Base-by-base conservation (phyloP, 257 asterid genomes). In the Penstemon barbatus region DNA sequence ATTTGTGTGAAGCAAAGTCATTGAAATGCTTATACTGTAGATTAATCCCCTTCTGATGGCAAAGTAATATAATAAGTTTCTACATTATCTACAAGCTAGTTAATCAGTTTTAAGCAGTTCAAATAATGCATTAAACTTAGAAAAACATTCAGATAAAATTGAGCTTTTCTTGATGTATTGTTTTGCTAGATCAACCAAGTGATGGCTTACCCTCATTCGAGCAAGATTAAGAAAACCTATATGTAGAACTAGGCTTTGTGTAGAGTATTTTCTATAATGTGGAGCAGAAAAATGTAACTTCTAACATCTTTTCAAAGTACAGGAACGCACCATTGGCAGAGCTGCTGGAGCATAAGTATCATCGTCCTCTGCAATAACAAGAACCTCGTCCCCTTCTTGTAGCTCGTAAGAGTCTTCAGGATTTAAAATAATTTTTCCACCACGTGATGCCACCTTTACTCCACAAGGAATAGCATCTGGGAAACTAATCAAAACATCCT, bases 391-490 rank as follows among this genome's bases (percentile, higher is more conserved):
- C 75, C 92, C 95, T 80, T 83, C 92, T 84, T 90, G 96, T 72
- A 90, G 73, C 73, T 83, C 85, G 78, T 86, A 90, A 50, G 87
- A 83, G 71, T 88, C 96, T 52, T 86, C 96, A 3, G 96, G 97
- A 81, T 90, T 90, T 75, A 90, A 74, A 76, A 86, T 85, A 63
- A 90, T 88, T 81, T 88, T 90, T 71, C 97, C 97, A 70, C 90
- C 89, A 15, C 63, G 69, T 57, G 95, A 88, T 77, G 95, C 92
- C 65, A 81, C 87, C 82, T 90, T 90, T 68, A 90, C 86, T 66
- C 97, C 97, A 78, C 97, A 90, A 68, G 97, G 97, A 80, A 90
- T 78, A 63, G 97, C 96, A 18, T 90, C 95, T 43, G 95, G 88
- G 75, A 90, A 90, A 88, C 96, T 85, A 72, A 90, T 82, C 77